Base-by-base conservation (phyloP, 345 rosid genomes). In the Rhodomyrtus tomentosa region DNA sequence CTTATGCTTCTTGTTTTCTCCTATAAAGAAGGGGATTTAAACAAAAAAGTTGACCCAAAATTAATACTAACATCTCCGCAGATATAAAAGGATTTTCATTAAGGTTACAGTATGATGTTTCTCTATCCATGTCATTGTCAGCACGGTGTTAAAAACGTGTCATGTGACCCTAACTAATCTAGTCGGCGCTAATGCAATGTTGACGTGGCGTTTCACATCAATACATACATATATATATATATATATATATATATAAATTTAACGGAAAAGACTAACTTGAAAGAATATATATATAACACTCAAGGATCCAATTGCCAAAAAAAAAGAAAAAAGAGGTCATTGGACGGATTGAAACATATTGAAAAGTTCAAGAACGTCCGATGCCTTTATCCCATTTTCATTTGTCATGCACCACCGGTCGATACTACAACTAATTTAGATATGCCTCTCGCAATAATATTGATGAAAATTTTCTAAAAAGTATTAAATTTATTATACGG, bases 321-420 rank as follows among this genome's bases (percentile, higher is more conserved):
- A 0, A 1, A 7, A 4, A 9, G 0, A 56, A 56, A n/a, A 25
- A 56, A 59, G n/a, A n/a, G n/a, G 14, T 27, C 21, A 6, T 59
- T 7, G 18, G 36, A 59, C 40, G 29, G 36, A 59, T 29, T 7
- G 22, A 59, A 59, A 59, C 38, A 29, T 59, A 13, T 29, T 15
- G 7, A 59, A 59, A 6, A 29, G 38, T 59, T 59, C 72, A 27
- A 58, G 20, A 58, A 58, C 72, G 36, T 3, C 8, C 1, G 3
- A 32, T 7, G 18, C 40, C 73, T 27, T 27, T 14, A 15, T 59
- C 21, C 21, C 21, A 59, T 6, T 59, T 6, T 59, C 40, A 59
- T 15, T 29, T 29, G 20, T 14, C 50, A 58, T 59, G 15, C 73
- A 14, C 2, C 21, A 3, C 5, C 20, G 22, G 10, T 29, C 73